Evolutionary conservation across 257 asterid species (phyloP).

Genomic region (Penstemon eatonii): DNA sequence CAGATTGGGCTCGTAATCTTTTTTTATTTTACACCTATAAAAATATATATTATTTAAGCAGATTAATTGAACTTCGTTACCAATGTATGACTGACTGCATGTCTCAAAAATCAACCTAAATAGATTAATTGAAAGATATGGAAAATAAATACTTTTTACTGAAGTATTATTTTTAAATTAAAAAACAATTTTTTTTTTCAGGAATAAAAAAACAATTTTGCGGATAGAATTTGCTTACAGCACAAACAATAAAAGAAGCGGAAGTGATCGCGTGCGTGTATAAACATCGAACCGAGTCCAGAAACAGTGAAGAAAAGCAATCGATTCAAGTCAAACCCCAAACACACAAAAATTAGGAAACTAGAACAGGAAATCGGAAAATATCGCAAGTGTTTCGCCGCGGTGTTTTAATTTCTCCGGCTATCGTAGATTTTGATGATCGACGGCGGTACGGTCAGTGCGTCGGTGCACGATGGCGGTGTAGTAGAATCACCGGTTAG

Average conservation of each 20-base stretch:
- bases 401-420: constrained; percentile 18
- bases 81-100: too few relatives aligned
- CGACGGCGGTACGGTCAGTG: constrained; percentile 16
- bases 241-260: constrained; percentile 30
- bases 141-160: too few relatives aligned
- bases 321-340: constrained; percentile 47
- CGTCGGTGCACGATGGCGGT: constrained; percentile 9
- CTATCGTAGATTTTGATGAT: constrained; percentile 18
- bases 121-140: too few relatives aligned
- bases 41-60: too few relatives aligned
- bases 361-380: constrained; percentile 13
- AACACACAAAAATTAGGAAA: constrained; percentile 23
- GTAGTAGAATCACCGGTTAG: constrained; percentile 22
- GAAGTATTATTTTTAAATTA: too few relatives aligned
- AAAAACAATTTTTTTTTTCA: too few relatives aligned
- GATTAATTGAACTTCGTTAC: too few relatives aligned
- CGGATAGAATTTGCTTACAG: constrained; percentile 40
- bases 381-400: constrained; percentile 5
- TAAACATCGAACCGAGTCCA: constrained; percentile 34
- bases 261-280: constrained; percentile 45
- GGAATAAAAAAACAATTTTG: not conserved
- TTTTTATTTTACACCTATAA: too few relatives aligned
- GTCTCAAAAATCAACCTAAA: too few relatives aligned
- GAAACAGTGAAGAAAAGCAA: constrained; percentile 31
- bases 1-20: too few relatives aligned